phyloP scores from a whole-genome alignment of 2,329 filamentous ascomycete genomes.

The Cadophora sp. region DNA sequence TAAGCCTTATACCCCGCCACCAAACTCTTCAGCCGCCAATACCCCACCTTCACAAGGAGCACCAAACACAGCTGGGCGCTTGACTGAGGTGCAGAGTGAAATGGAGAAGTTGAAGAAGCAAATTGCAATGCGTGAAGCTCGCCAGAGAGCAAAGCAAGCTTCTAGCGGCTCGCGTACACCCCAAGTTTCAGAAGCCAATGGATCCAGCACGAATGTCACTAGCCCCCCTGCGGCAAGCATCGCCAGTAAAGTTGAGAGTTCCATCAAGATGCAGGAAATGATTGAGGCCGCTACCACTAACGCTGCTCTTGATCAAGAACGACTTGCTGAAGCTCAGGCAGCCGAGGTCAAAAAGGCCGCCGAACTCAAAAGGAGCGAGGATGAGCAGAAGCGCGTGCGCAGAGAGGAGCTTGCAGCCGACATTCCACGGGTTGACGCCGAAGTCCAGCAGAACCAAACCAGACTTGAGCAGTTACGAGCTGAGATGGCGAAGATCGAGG shows the following conservation, averaged over 20 bases:
- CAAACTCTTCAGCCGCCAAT: constrained; percentile 32
- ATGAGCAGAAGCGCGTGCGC: constrained; percentile 43
- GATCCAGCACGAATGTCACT: constrained; percentile 20
- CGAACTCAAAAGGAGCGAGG: constrained; percentile 37
- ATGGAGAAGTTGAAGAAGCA: constrained; percentile 64
- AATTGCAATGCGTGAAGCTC: constrained; percentile 45
- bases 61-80: constrained; percentile 46
- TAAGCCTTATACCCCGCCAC: constrained; percentile 41
- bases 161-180: constrained; percentile 43
- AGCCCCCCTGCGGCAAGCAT: constrained; percentile 19
- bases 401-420: constrained; percentile 44
- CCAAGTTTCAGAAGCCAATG: constrained; percentile 27
- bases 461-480: constrained; percentile 42
- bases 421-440: constrained; percentile 44
- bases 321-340: constrained; percentile 39
- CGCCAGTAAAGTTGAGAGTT: constrained; percentile 37
- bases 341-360: constrained; percentile 36
- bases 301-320: constrained; percentile 36
- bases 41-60: constrained; percentile 37
- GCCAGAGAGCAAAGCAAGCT: constrained; percentile 38
- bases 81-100: constrained; percentile 60
- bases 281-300: constrained; percentile 35
- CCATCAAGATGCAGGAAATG: constrained; percentile 41
- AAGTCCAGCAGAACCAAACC: constrained; percentile 41
- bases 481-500: constrained; percentile 44